A percentile compares a stretch with the other conserved stretches of the same genome.
Evolutionary conservation across 1,139 yeast genomes (phyloP).

Genomic region (Yamadazyma dushanensis): DNA sequence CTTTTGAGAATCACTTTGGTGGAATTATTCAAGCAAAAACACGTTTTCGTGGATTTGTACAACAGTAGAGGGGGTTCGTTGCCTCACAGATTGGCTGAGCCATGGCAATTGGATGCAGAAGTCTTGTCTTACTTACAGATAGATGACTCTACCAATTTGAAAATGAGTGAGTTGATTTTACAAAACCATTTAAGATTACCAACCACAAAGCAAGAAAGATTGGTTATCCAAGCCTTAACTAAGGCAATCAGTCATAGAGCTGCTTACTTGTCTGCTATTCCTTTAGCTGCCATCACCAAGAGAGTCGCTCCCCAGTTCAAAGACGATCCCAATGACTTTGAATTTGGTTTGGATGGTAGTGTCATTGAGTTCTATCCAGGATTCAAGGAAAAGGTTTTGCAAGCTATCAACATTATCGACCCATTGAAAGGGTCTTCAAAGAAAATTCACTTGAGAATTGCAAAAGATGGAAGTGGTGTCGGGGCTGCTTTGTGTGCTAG

Average conservation of each 20-base stretch:
- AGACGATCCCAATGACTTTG: slow-evolving; percentile 67
- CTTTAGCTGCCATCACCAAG: slow-evolving; percentile 71
- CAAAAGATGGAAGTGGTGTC: slow-evolving; percentile 94
- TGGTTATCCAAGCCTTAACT: slow-evolving; percentile 67
- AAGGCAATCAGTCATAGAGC: slow-evolving; percentile 82
- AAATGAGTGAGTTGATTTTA: slow-evolving; percentile 63
- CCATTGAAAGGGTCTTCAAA: slow-evolving; percentile 72
- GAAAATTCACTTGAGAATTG: slow-evolving; percentile 71
- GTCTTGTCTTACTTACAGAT: slow-evolving; percentile 80
- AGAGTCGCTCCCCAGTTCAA: slow-evolving; percentile 44
- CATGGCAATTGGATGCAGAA: slow-evolving; percentile 82
- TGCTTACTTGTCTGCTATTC: slow-evolving; percentile 83
- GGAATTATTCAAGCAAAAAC: slow-evolving; percentile 60
- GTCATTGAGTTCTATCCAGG: slow-evolving; percentile 92
- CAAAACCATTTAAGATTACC: slow-evolving; percentile 66
- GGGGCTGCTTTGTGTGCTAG: slow-evolving; percentile 94
- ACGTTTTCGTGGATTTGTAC: slow-evolving; percentile 56
- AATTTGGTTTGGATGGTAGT: slow-evolving; percentile 93
- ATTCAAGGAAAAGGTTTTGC: slow-evolving; percentile 71
- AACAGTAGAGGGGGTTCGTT: slow-evolving; percentile 50
- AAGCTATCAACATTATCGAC: slow-evolving; percentile 68
- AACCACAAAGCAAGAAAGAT: slow-evolving; percentile 67
- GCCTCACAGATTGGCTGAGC: slow-evolving; percentile 67
- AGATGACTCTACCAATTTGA: slow-evolving; percentile 71
- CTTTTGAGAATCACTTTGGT: slow-evolving; percentile 69